Evolutionary conservation across 495 filamentous ascomycete genomes (phyloP).

Genomic region (Xeromyces bisporus): DNA sequence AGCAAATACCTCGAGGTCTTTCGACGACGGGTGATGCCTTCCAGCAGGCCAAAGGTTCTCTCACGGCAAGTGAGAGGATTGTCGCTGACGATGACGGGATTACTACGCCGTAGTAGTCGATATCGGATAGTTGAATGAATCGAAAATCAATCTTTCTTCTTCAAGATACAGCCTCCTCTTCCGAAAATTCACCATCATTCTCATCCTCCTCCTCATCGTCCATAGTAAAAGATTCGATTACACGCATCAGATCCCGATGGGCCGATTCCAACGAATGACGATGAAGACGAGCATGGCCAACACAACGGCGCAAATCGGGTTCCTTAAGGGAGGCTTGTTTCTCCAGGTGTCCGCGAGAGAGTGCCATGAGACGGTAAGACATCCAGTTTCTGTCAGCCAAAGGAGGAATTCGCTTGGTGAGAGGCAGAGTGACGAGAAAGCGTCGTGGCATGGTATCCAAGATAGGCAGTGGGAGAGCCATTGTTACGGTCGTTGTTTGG

Average conservation of each 20-base stretch:
- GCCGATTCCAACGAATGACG: slow-evolving; percentile 8
- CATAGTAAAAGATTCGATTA: slow-evolving; percentile 2
- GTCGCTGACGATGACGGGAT: no score
- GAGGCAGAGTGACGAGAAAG: neutral
- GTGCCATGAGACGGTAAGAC: slow-evolving; percentile 5
- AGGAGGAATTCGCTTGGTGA: neutral
- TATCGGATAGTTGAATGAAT: no score
- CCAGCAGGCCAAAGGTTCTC: no score
- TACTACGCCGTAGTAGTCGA: no score
- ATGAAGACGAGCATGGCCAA: slow-evolving; percentile 10
- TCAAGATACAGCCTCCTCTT: slow-evolving; percentile 3
- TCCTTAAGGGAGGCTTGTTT: slow-evolving; percentile 5
- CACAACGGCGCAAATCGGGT: slow-evolving; percentile 13
- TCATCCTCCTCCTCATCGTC: slow-evolving; percentile 5
- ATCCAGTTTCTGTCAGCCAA: slow-evolving; percentile 2
- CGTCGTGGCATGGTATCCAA: neutral
- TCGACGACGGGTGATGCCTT: no score
- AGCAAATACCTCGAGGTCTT: no score
- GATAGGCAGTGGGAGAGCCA: neutral
- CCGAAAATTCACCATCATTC: neutral
- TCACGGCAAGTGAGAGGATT: no score
- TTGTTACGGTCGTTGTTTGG: no score
- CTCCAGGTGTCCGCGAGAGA: slow-evolving; percentile 10
- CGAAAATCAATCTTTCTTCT: no score
- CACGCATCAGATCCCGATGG: slow-evolving; percentile 6